These are phyloP conservation scores for Kwoniella mangroviensis DNA, from an alignment of 768 basidiomycete species.

Conservation along the genomic window DNA sequence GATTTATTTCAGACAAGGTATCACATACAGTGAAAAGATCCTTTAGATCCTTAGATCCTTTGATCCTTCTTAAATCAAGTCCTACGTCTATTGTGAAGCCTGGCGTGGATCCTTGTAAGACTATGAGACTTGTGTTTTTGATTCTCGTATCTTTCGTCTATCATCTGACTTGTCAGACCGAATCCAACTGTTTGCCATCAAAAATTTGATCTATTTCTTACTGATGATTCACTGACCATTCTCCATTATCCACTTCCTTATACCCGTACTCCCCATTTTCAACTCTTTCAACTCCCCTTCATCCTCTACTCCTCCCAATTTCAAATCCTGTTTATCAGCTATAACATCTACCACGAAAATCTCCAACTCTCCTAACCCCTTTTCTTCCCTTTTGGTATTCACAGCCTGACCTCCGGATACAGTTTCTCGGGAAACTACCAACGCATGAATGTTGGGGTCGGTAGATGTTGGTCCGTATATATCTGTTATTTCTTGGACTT, in stretches of 20 bases:
- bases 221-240: neutral
- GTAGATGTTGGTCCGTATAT: conserved; percentile 88
- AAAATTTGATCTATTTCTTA: neutral
- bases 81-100: no score
- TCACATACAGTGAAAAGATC: no score
- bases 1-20: no score
- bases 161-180: no score
- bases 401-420: conserved; percentile 63
- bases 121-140: no score
- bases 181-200: no score
- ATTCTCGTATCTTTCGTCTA: no score
- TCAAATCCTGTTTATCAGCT: conserved; percentile 10
- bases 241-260: conserved; percentile 79
- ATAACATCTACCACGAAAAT: conserved; percentile 89
- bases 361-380: conserved; percentile 66
- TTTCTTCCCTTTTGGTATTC: conserved; percentile 63
- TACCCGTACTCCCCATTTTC: conserved; percentile 94
- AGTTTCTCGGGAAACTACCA: conserved; percentile 92
- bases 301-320: conserved; percentile 64
- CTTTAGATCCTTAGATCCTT: no score
- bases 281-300: conserved; percentile 70
- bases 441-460: conserved; percentile 85
- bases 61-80: no score
- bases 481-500: conserved; percentile 74
- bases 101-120: no score